A percentile compares a stretch with the other conserved stretches of the same genome.
These are phyloP conservation scores for Fusarium duplospermum DNA, from an alignment of 2,329 filamentous ascomycete genomes.

Conservation along the genomic window DNA sequence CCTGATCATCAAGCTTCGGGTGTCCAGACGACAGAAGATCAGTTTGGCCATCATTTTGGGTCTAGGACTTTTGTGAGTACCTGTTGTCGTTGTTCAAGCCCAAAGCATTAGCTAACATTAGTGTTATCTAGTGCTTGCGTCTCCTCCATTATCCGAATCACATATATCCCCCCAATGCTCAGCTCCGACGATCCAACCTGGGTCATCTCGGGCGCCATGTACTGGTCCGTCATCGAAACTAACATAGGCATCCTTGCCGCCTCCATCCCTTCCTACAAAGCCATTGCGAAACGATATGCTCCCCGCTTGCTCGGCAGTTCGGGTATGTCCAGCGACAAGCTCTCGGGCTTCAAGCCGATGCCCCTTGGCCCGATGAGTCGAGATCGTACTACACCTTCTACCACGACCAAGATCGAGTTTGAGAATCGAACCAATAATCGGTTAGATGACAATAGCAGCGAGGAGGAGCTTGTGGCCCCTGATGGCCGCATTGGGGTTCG, in stretches of 20 bases:
- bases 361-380: constrained; percentile 21
- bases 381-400: neutral
- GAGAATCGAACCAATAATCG: constrained; percentile 22
- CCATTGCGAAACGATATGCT: constrained; percentile 30
- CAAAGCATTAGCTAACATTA: neutral
- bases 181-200: constrained; percentile 23
- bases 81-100: fast-evolving
- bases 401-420: constrained; percentile 4
- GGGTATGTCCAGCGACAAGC: constrained; percentile 24
- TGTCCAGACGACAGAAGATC: constrained; percentile 28
- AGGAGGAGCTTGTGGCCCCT: constrained; percentile 18
- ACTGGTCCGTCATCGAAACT: constrained; percentile 34
- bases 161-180: constrained; percentile 34
- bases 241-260: constrained; percentile 34
- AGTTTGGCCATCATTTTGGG: constrained; percentile 20
- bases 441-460: constrained; percentile 18
- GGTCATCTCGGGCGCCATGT: constrained; percentile 31
- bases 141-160: constrained; percentile 30
- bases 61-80: constrained; percentile 25
- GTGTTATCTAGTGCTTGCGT: constrained; percentile 6
- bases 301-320: constrained; percentile 29
- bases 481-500: constrained; percentile 25
- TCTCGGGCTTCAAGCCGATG: constrained; percentile 32
- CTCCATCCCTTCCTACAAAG: constrained; percentile 29
- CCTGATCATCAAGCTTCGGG: constrained; percentile 9